Conservation (phyloP, 2,329 filamentous ascomycete genomes). For the Xylariomycetidae sp. region DNA sequence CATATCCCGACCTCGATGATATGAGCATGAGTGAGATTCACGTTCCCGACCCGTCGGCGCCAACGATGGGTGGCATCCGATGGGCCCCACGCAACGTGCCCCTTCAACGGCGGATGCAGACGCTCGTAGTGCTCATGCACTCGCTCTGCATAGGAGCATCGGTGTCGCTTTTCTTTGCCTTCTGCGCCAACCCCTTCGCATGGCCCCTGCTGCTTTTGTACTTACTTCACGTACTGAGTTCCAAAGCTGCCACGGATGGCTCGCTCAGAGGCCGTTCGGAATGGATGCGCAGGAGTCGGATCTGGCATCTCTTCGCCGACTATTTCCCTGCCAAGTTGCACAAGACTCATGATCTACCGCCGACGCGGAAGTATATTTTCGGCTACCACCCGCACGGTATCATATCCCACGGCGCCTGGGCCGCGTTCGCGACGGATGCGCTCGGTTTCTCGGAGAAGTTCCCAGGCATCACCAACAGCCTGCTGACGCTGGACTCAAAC, state of each 20-base stretch:
- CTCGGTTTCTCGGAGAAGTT: constrained; percentile 83
- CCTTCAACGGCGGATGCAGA: constrained; percentile 65
- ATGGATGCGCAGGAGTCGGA: constrained; percentile 62
- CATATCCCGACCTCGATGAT: constrained; percentile 28
- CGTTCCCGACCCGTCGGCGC: constrained; percentile 13
- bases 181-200: constrained; percentile 82
- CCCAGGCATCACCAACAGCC: constrained; percentile 88
- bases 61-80: constrained; percentile 55
- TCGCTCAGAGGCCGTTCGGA: constrained; percentile 68
- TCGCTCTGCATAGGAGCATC: constrained; percentile 64
- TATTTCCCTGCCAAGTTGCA: constrained; percentile 91
- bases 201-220: constrained; percentile 79
- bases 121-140: constrained; percentile 70
- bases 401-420: constrained; percentile 93
- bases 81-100: constrained; percentile 79
- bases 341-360: constrained; percentile 71
- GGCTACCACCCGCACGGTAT: constrained; percentile 98
- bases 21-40: constrained; percentile 24
- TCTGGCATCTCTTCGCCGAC: constrained; percentile 85
- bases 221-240: constrained; percentile 75
- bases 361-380: constrained; percentile 89
- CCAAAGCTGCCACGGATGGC: constrained; percentile 70
- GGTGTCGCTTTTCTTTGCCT: constrained; percentile 80
- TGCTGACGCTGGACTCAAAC: constrained; percentile 92
- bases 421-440: constrained; percentile 83